A percentile compares a stretch with the other conserved stretches of the same genome.
phyloP scores from a whole-genome alignment of 129 eudicot species.

The Lonicera japonica region DNA sequence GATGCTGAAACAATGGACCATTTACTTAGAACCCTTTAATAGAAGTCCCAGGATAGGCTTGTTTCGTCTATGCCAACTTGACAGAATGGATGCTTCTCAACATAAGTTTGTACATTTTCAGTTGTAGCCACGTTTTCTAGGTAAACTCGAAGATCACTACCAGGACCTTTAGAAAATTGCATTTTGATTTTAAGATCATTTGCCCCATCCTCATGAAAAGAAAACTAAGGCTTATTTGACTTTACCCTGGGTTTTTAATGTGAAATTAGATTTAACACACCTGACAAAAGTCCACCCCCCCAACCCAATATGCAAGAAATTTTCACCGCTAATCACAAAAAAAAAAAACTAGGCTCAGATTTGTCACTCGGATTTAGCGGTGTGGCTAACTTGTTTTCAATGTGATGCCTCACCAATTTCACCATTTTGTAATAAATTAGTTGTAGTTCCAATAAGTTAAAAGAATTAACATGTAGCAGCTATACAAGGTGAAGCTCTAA shows the following conservation, averaged over 20 bases:
- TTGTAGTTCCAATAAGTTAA: too few species aligned
- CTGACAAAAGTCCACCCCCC: too few species aligned
- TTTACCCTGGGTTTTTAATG: too few species aligned
- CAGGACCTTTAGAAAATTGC: conserved; percentile 48
- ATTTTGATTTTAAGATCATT: neutral
- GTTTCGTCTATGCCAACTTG: conserved; percentile 52
- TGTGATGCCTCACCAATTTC: too few species aligned
- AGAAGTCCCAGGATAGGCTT: conserved; percentile 44
- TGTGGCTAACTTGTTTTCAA: too few species aligned
- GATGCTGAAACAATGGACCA: neutral
- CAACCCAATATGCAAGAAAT: too few species aligned
- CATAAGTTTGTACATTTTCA: conserved; percentile 45
- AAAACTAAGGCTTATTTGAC: neutral
- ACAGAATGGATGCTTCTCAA: conserved; percentile 67
- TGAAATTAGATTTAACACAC: neutral
- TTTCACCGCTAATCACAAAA: too few species aligned
- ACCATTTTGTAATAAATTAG: too few species aligned
- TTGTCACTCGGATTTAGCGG: too few species aligned
- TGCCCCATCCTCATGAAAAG: neutral
- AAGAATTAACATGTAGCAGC: too few species aligned
- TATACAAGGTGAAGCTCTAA: too few species aligned
- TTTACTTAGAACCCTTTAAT: conserved; percentile 28
- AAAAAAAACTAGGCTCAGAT: too few species aligned
- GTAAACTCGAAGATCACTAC: conserved; percentile 56
- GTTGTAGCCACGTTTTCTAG: conserved; percentile 44